Conservation (phyloP, 2,329 filamentous ascomycete genomes). For the Diaporthe velutina region DNA sequence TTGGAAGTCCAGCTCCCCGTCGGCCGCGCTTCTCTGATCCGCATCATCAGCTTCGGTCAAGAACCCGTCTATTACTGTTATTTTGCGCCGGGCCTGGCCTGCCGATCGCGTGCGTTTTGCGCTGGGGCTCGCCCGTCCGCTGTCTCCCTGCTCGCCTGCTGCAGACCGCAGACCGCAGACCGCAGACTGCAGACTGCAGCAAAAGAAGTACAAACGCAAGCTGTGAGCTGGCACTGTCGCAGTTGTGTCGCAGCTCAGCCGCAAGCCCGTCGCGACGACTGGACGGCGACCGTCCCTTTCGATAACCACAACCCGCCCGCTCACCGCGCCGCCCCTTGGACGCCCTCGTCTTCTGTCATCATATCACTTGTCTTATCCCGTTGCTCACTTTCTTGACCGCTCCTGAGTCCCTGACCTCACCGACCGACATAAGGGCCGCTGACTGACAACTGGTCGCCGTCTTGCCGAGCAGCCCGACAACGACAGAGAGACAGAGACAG, state of each 20-base stretch:
- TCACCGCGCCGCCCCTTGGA: slow-evolving; percentile 16
- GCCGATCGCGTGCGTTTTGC: slow-evolving; percentile 22
- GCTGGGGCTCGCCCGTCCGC: slow-evolving; percentile 8
- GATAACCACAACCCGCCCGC: slow-evolving; percentile 14
- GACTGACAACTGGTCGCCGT: slow-evolving; percentile 15
- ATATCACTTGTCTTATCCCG: slow-evolving; percentile 6
- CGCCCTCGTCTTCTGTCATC: slow-evolving; percentile 33
- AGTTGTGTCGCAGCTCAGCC: slow-evolving; percentile 27
- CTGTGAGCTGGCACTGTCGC: slow-evolving; percentile 29
- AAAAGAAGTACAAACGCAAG: slow-evolving; percentile 20
- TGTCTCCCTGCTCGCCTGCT: slow-evolving; percentile 20
- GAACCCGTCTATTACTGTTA: not conserved
- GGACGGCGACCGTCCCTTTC: slow-evolving; percentile 31
- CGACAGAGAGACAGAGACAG: not conserved
- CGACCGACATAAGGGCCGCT: slow-evolving; percentile 11
- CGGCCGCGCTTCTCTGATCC: slow-evolving; percentile 19
- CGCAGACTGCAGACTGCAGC: slow-evolving; percentile 36
- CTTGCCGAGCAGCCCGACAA: slow-evolving; percentile 12
- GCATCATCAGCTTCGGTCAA: slow-evolving; percentile 25
- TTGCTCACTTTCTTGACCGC: slow-evolving; percentile 13
- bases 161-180: slow-evolving; percentile 36
- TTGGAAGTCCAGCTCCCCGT: slow-evolving; percentile 23
- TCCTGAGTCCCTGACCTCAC: not conserved
- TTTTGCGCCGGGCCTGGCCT: not conserved
- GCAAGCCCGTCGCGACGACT: slow-evolving; percentile 22